Evolutionary conservation across 208 protist genomes (phyloP).

Genomic region (Kentomonas sorsogonicus): DNA sequence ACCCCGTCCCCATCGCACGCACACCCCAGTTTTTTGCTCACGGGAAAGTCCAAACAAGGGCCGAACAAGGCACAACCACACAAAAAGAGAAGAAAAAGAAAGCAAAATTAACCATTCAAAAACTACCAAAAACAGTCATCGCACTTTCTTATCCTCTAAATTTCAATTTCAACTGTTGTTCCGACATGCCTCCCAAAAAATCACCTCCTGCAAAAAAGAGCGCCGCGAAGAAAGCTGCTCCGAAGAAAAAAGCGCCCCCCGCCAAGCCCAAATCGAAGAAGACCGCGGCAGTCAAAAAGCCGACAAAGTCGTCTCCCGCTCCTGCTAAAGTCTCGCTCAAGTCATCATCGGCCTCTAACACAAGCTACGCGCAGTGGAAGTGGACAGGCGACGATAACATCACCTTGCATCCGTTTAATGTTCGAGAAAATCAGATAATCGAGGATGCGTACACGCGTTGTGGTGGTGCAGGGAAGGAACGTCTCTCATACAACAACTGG

Average conservation of each 20-base stretch:
- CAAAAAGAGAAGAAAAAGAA: slow-evolving; percentile 10
- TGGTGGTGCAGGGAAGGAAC: slow-evolving; percentile 3
- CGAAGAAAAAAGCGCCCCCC: slow-evolving; percentile 21
- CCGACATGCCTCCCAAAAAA: slow-evolving; percentile 33
- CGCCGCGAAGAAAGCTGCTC: slow-evolving; percentile 16
- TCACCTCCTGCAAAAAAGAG: slow-evolving; percentile 9
- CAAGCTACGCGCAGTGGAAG: slow-evolving; percentile 15
- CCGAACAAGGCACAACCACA: too few relatives aligned
- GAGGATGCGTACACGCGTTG: slow-evolving; percentile 14
- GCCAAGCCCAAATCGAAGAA: slow-evolving; percentile 12
- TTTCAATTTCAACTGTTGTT: slow-evolving; percentile 1
- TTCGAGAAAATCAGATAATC: slow-evolving; percentile 12
- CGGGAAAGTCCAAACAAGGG: too few relatives aligned
- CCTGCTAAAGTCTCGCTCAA: background rate
- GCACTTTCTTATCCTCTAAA: background rate
- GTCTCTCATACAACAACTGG: slow-evolving; percentile 22
- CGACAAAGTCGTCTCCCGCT: slow-evolving; percentile 14
- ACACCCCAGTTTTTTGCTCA: too few relatives aligned
- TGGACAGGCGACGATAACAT: slow-evolving; percentile 18
- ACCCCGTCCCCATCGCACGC: too few relatives aligned
- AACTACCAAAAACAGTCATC: slow-evolving; percentile 4
- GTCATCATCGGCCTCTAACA: slow-evolving; percentile 12
- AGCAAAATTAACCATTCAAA: background rate
- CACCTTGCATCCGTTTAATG: slow-evolving; percentile 10
- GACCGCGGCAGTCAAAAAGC: slow-evolving; percentile 7